Conservation (phyloP, 2,329 filamentous ascomycete genomes). For the Xylaria digitata region DNA sequence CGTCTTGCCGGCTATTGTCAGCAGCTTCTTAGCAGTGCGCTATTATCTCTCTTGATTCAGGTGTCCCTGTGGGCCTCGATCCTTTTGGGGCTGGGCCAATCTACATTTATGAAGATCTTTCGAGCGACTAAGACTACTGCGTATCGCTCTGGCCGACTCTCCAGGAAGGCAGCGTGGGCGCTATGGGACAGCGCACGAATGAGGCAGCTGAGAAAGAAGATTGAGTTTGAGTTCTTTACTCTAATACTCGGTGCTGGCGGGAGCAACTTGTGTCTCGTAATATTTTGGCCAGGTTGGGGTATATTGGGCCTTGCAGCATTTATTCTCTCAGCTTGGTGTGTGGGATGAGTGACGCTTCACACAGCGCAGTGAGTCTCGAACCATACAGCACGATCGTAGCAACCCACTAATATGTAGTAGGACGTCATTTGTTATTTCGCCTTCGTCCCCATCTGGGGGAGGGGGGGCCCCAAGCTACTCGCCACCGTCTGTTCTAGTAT, state of each 20-base stretch:
- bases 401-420: background rate
- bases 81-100: conserved; percentile 46
- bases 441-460: background rate
- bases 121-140: conserved; percentile 44
- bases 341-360: conserved; percentile 45
- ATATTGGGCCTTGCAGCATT: conserved; percentile 56
- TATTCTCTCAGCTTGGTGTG: conserved; percentile 50
- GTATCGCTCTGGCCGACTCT: conserved; percentile 17
- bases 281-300: conserved; percentile 70
- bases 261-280: conserved; percentile 60
- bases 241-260: conserved; percentile 62
- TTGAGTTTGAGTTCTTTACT: conserved; percentile 64
- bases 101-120: conserved; percentile 48
- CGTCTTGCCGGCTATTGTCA: conserved; percentile 52
- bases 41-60: conserved; percentile 50
- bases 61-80: conserved; percentile 49
- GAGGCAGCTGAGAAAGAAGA: conserved; percentile 56
- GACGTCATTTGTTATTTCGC: background rate
- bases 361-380: conserved; percentile 1
- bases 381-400: background rate
- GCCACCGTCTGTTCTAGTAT: background rate
- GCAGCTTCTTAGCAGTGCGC: conserved; percentile 49
- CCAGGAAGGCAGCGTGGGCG: conserved; percentile 31
- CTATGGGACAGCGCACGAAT: conserved; percentile 53
- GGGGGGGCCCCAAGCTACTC: background rate